phyloP scores from a whole-genome alignment of 345 rosid genomes.

The Pistacia integerrima region DNA sequence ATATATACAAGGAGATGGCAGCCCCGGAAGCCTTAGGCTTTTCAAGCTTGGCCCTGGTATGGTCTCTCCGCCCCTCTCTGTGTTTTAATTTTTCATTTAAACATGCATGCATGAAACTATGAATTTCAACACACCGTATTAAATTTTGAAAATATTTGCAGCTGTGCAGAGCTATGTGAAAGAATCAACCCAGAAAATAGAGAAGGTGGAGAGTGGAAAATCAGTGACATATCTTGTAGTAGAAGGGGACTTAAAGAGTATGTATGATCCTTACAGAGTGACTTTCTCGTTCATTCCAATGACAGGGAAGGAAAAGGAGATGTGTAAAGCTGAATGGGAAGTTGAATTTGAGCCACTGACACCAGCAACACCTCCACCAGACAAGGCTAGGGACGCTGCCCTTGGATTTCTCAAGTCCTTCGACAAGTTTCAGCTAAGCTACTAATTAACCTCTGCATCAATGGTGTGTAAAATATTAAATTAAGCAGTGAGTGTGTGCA shows the following conservation, averaged over 20 bases:
- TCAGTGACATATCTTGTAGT: conserved; percentile 40
- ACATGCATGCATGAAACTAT: background rate
- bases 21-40: conserved; percentile 45
- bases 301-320: conserved; percentile 27
- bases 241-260: conserved; percentile 33
- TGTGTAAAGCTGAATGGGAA: conserved; percentile 43
- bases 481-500: no score
- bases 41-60: conserved; percentile 53
- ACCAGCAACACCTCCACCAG: conserved; percentile 40
- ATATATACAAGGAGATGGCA: conserved; percentile 40
- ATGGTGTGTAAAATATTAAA: no score
- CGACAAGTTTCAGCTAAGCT: conserved; percentile 25
- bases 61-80: conserved; percentile 23
- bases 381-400: conserved; percentile 42
- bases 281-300: conserved; percentile 37
- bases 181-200: conserved; percentile 44
- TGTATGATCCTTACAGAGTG: conserved; percentile 44
- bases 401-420: conserved; percentile 42
- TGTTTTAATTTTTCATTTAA: background rate
- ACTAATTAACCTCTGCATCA: background rate
- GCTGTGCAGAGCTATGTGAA: conserved; percentile 38
- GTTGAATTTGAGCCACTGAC: conserved; percentile 32
- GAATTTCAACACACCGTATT: background rate
- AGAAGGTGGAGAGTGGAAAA: conserved; percentile 35
- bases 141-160: conserved; percentile 10